These are phyloP conservation scores for Penicillium palitans DNA, from an alignment of 2,329 filamentous ascomycete genomes.

Conservation along the genomic window DNA sequence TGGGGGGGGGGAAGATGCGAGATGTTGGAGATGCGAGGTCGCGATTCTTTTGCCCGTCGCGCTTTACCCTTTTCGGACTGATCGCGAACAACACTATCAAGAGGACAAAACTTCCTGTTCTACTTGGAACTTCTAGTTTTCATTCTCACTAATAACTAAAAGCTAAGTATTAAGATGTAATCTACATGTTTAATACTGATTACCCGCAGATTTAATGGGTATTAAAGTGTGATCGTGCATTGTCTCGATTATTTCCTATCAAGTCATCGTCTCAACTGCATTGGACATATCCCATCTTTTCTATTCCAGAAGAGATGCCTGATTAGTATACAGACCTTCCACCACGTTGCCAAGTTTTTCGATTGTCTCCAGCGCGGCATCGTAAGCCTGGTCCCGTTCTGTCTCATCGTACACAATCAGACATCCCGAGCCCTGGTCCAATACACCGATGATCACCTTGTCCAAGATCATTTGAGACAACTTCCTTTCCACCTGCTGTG, in stretches of 20 bases:
- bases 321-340: constrained; percentile 95
- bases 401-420: constrained; percentile 97
- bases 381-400: constrained; percentile 88
- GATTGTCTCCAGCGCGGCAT: constrained; percentile 89
- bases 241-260: constrained; percentile 22
- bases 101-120: background rate
- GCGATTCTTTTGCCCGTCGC: constrained; percentile 39
- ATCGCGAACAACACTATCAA: constrained; percentile 13
- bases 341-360: constrained; percentile 97
- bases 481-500: constrained; percentile 95
- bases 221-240: constrained; percentile 12
- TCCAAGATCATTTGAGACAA: constrained; percentile 99
- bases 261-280: constrained; percentile 28
- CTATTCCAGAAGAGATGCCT: constrained; percentile 90
- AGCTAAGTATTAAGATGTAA: too few relatives aligned
- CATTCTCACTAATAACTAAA: background rate
- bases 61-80: constrained; percentile 39
- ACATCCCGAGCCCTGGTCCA: constrained; percentile 97
- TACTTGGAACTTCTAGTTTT: background rate
- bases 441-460: constrained; percentile 95
- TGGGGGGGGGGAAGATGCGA: constrained; percentile 21
- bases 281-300: constrained; percentile 23
- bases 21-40: constrained; percentile 29
- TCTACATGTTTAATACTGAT: background rate
- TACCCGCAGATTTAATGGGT: background rate